Conservation (phyloP, 257 asterid species). For the Sherardia arvensis region DNA sequence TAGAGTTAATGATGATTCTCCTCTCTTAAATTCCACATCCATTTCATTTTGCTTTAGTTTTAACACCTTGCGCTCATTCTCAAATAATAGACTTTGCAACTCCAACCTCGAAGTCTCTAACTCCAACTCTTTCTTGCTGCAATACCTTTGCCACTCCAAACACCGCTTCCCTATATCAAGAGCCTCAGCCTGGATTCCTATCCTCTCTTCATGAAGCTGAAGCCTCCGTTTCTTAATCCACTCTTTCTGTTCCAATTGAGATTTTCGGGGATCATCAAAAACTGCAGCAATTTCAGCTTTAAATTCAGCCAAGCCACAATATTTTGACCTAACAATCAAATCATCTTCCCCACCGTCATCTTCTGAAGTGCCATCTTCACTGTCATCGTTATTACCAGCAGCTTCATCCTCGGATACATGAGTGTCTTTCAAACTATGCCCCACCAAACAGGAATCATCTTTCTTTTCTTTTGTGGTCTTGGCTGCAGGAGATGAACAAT, state of each 20-base stretch:
- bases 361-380: conserved; percentile 20
- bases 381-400: conserved; percentile 23
- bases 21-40: conserved; percentile 14
- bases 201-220: conserved; percentile 28
- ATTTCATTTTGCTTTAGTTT: conserved; percentile 23
- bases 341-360: conserved; percentile 14
- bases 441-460: conserved; percentile 12
- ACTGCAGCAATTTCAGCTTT: conserved; percentile 22
- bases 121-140: conserved; percentile 29
- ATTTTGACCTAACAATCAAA: conserved; percentile 8
- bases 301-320: conserved; percentile 10
- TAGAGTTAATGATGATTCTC: conserved; percentile 13
- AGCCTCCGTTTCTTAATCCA: conserved; percentile 32
- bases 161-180: conserved; percentile 24
- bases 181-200: conserved; percentile 29
- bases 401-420: conserved; percentile 16
- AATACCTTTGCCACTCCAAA: conserved; percentile 30
- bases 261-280: conserved; percentile 23
- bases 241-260: conserved; percentile 19
- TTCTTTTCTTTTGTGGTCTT: conserved; percentile 5
- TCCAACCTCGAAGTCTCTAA: conserved; percentile 28
- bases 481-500: conserved; percentile 4
- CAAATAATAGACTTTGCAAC: conserved; percentile 19
- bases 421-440: conserved; percentile 15
- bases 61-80: conserved; percentile 22